Conservation (phyloP, 495 filamentous ascomycete genomes). For the Extremus antarcticus region DNA sequence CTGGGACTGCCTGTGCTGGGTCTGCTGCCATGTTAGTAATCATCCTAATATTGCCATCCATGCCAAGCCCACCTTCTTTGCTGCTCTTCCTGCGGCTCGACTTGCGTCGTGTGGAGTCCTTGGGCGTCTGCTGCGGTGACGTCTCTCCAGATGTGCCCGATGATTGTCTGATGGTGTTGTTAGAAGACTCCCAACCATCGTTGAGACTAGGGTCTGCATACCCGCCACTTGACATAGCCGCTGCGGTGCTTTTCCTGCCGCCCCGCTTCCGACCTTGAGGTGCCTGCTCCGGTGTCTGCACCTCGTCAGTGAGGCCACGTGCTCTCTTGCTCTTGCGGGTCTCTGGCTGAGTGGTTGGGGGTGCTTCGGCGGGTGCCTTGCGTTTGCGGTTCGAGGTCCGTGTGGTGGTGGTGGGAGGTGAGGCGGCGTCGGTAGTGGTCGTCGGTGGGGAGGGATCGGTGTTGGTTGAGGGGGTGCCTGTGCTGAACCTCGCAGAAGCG, state of each 20-base stretch:
- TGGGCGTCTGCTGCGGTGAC: slow-evolving; percentile 26
- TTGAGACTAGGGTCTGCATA: slow-evolving; percentile 33
- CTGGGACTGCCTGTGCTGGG: slow-evolving; percentile 25
- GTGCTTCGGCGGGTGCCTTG: slow-evolving; percentile 26
- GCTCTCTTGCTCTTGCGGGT: slow-evolving; percentile 19
- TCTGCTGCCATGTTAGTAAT: slow-evolving; percentile 23
- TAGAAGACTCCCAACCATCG: neutral
- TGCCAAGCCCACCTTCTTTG: slow-evolving; percentile 31
- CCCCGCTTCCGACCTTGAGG: slow-evolving; percentile 8
- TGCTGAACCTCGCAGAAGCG: slow-evolving; percentile 29
- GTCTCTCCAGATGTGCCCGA: slow-evolving; percentile 29
- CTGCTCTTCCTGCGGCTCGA: slow-evolving; percentile 50
- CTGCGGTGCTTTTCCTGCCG: slow-evolving; percentile 42
- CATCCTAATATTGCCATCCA: slow-evolving; percentile 22
- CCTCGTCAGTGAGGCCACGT: slow-evolving; percentile 8
- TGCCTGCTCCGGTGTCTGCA: slow-evolving; percentile 10
- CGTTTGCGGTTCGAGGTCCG: slow-evolving; percentile 23
- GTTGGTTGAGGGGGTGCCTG: slow-evolving; percentile 26
- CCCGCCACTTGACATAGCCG: slow-evolving; percentile 77
- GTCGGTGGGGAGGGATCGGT: slow-evolving; percentile 4
- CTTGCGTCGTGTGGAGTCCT: slow-evolving; percentile 52
- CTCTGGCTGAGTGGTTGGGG: slow-evolving; percentile 14
- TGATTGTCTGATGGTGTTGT: slow-evolving; percentile 25
- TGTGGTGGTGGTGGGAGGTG: slow-evolving; percentile 28
- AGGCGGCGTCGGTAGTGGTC: slow-evolving; percentile 12